Evolutionary conservation across 2,329 filamentous ascomycete species (phyloP).

Genomic region (Alternaria sp.): DNA sequence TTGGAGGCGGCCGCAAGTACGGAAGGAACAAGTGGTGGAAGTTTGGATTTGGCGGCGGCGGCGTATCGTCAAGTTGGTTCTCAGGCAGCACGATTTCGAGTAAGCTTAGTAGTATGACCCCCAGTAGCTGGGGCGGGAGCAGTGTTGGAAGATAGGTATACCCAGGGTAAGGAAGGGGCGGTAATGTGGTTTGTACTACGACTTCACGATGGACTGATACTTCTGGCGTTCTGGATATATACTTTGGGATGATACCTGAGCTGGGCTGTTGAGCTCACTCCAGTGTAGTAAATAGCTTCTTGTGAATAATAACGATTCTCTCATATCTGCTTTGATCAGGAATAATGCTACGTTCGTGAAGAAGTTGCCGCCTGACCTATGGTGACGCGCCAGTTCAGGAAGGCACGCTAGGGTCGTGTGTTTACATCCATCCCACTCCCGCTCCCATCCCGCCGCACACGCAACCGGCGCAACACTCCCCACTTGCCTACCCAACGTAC

Average conservation of each 20-base stretch:
- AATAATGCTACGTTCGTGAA: not conserved
- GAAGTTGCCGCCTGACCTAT: not conserved
- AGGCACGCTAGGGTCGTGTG: conserved; percentile 10
- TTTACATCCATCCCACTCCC: conserved; percentile 10
- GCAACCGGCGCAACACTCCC: conserved; percentile 3
- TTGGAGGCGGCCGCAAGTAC: conserved; percentile 35
- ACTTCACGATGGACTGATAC: conserved; percentile 7
- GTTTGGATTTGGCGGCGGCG: conserved; percentile 38
- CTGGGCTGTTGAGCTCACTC: not conserved
- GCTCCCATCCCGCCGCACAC: conserved; percentile 9
- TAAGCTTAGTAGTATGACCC: conserved; percentile 44
- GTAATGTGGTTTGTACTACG: conserved; percentile 1
- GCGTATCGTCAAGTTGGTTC: conserved; percentile 43
- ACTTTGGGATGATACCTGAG: conserved; percentile 14
- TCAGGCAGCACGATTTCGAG: conserved; percentile 46
- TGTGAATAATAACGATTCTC: conserved; percentile 5
- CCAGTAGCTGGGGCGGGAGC: conserved; percentile 44
- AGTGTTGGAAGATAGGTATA: conserved; percentile 25
- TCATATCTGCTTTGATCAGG: not conserved
- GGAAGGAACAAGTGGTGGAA: conserved; percentile 21
- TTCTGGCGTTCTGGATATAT: conserved; percentile 7
- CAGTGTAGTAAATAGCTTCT: conserved; percentile 2
- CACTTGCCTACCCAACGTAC: not conserved
- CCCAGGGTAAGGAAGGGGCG: not conserved
- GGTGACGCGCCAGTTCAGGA: not conserved